A percentile compares a stretch with the other conserved stretches of the same genome.
Conservation (phyloP, 345 rosid genomes). For the Gossypium thurberi region DNA sequence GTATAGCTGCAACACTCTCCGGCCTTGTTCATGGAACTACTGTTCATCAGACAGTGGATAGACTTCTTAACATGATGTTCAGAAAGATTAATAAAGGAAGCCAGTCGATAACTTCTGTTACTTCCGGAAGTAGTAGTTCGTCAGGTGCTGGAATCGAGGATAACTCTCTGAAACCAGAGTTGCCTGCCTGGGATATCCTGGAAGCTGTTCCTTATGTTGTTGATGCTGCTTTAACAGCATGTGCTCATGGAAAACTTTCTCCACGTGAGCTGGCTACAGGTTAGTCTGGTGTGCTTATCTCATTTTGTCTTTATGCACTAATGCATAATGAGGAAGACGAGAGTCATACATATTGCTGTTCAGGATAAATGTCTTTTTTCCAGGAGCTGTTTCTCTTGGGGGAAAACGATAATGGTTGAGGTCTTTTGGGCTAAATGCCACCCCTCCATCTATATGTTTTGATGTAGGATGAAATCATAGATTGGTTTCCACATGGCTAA, state of each 20-base stretch:
- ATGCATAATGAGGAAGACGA: background rate
- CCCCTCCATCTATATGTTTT: background rate
- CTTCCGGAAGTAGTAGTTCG: slow-evolving; percentile 76
- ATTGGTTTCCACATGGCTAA: background rate
- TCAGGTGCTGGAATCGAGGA: slow-evolving; percentile 72
- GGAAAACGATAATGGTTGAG: background rate
- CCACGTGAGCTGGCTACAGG: slow-evolving; percentile 99
- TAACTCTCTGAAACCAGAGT: slow-evolving; percentile 45
- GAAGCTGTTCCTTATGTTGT: slow-evolving; percentile 89
- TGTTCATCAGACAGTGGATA: slow-evolving; percentile 77
- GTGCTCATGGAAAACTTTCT: slow-evolving; percentile 88
- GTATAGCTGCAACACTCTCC: slow-evolving; percentile 80
- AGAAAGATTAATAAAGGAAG: slow-evolving; percentile 55
- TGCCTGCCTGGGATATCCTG: slow-evolving; percentile 96
- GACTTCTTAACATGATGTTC: slow-evolving; percentile 76
- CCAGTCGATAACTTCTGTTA: slow-evolving; percentile 52
- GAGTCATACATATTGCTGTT: background rate
- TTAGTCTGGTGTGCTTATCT: slow-evolving; percentile 25
- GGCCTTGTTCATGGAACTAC: slow-evolving; percentile 82
- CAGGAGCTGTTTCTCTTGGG: background rate
- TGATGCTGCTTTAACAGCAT: slow-evolving; percentile 93
- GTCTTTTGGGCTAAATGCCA: background rate
- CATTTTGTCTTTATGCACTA: background rate
- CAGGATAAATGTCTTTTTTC: background rate
- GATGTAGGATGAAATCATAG: background rate